Conservation (phyloP, 805 yeast genomes). For the Candida maris region DNA sequence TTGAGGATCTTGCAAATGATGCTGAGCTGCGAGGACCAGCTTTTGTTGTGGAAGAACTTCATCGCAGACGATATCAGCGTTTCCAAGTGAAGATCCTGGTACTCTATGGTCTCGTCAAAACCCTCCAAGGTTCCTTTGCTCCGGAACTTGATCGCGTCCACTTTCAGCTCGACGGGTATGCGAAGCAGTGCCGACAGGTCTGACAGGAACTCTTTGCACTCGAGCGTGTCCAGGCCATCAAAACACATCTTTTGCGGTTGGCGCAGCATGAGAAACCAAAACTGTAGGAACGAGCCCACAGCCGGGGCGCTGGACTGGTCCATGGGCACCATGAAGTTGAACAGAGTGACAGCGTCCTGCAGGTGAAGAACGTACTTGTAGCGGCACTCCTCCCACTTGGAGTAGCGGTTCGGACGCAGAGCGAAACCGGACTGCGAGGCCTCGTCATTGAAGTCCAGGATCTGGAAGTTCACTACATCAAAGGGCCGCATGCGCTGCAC, state of each 20-base stretch:
- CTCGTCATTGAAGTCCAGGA: slow-evolving; percentile 17
- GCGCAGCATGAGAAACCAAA: slow-evolving; percentile 15
- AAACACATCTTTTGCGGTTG: slow-evolving; percentile 15
- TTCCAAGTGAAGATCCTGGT: slow-evolving; percentile 13
- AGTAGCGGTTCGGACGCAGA: not conserved
- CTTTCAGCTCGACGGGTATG: slow-evolving; percentile 7
- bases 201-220: slow-evolving; percentile 10
- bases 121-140: not conserved
- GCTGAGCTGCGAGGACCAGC: slow-evolving; percentile 19
- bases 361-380: slow-evolving; percentile 17
- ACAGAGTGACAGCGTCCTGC: slow-evolving; percentile 17
- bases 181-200: slow-evolving; percentile 7
- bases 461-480: slow-evolving; percentile 15
- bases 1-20: slow-evolving; percentile 17
- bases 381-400: slow-evolving; percentile 13
- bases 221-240: slow-evolving; percentile 18
- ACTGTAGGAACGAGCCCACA: slow-evolving; percentile 13
- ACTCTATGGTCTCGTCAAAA: not conserved
- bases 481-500: slow-evolving; percentile 12
- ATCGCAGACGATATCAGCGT: slow-evolving; percentile 17
- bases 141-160: slow-evolving; percentile 13
- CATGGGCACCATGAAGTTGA: slow-evolving; percentile 19
- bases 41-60: slow-evolving; percentile 12
- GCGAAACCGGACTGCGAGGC: slow-evolving; percentile 16
- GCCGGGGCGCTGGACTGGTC: slow-evolving; percentile 11